A percentile compares a stretch with the other conserved stretches of the same genome.
Conservation (phyloP, 768 basidiomycete species). For the Trametes cinnabarina region DNA sequence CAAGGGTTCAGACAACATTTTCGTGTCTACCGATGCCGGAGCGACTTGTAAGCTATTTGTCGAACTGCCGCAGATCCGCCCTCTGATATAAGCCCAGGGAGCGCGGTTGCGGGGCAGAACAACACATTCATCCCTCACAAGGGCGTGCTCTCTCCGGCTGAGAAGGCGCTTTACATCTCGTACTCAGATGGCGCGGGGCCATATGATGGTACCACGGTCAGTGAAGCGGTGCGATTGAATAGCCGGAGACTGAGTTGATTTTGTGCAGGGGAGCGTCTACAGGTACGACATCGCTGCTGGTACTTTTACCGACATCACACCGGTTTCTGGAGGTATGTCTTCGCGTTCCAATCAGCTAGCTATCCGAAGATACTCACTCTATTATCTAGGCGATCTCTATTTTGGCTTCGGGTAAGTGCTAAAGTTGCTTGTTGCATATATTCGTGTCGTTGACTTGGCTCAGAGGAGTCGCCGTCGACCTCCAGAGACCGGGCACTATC, state of each 20-base stretch:
- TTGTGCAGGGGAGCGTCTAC: constrained; percentile 21
- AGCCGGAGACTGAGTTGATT: background rate
- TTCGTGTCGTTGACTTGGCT: background rate
- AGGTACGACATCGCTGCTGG: constrained; percentile 53
- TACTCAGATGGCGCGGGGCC: constrained; percentile 63
- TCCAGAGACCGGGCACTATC: constrained; percentile 58
- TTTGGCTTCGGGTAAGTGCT: constrained; percentile 51
- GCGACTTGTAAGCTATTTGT: constrained; percentile 46
- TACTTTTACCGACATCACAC: constrained; percentile 62
- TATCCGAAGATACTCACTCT: background rate
- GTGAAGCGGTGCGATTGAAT: background rate
- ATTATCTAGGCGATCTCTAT: constrained; percentile 41
- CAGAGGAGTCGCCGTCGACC: constrained; percentile 54
- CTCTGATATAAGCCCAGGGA: constrained; percentile 38
- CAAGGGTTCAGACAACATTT: constrained; percentile 52
- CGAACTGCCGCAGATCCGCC: background rate
- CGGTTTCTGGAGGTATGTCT: constrained; percentile 44
- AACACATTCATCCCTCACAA: constrained; percentile 62
- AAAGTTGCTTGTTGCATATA: background rate
- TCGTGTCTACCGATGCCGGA: constrained; percentile 55
- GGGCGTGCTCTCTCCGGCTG: constrained; percentile 58
- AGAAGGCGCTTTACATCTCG: constrained; percentile 57
- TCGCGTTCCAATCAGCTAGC: background rate
- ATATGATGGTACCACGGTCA: constrained; percentile 49
- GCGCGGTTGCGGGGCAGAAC: constrained; percentile 55